A percentile compares a stretch with the other conserved stretches of the same genome.
Conservation (phyloP, 352 stramenopile species). For the Globisporangium solare region DNA sequence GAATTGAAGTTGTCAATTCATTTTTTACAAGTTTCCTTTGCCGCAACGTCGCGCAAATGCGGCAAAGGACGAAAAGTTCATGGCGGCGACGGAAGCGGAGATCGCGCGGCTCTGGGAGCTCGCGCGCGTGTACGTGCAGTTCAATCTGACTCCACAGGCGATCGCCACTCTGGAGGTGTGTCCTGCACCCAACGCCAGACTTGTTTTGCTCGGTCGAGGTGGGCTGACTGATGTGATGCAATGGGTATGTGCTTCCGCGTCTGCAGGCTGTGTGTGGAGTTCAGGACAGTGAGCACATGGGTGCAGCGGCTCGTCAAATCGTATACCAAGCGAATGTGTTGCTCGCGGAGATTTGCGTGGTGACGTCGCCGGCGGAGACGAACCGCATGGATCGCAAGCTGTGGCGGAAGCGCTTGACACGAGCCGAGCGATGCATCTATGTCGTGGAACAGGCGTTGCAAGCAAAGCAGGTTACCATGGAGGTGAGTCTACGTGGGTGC, state of each 20-base stretch:
- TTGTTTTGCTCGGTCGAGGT: background rate
- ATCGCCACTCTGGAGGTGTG: conserved; percentile 48
- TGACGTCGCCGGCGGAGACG: conserved; percentile 30
- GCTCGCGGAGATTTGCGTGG: conserved; percentile 53
- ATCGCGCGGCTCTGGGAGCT: conserved; percentile 61
- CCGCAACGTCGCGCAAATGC: background rate
- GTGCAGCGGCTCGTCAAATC: conserved; percentile 17
- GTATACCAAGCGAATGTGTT: conserved; percentile 35
- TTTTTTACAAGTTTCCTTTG: background rate
- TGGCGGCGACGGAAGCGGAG: conserved; percentile 11
- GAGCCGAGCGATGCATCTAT: conserved; percentile 40
- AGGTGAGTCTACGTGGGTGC: background rate
- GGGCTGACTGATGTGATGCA: background rate
- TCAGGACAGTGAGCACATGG: conserved; percentile 11
- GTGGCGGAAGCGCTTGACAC: conserved; percentile 42
- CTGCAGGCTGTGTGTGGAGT: conserved; percentile 27
- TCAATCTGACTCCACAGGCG: conserved; percentile 35
- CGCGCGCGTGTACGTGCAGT: conserved; percentile 34
- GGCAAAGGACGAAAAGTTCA: background rate
- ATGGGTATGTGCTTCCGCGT: background rate
- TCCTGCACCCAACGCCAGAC: conserved; percentile 3
- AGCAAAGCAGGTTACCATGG: conserved; percentile 3
- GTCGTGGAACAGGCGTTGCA: conserved; percentile 22
- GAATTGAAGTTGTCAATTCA: background rate
- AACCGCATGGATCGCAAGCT: conserved; percentile 44